A percentile compares a stretch with the other conserved stretches of the same genome.
phyloP scores from a whole-genome alignment of 345 rosid species.

The Crucihimalaya himalaica region DNA sequence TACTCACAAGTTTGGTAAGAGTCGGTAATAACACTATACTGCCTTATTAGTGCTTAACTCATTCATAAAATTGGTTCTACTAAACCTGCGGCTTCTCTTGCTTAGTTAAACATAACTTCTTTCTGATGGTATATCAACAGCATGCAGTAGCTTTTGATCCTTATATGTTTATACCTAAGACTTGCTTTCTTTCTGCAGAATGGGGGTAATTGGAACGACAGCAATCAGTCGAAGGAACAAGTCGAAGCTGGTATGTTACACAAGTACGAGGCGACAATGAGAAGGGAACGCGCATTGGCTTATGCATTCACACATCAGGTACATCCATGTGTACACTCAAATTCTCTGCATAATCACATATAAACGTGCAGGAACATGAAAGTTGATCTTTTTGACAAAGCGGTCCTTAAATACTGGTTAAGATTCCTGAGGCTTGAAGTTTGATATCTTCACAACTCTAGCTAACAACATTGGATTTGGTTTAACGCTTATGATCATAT shows the following conservation, averaged over 20 bases:
- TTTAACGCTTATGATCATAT: conserved; percentile 11
- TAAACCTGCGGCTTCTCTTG: background rate
- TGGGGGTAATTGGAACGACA: conserved; percentile 84
- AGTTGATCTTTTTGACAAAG: background rate
- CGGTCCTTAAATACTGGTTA: background rate
- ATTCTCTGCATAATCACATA: background rate
- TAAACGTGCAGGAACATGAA: conserved; percentile 1
- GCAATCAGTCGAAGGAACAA: conserved; percentile 84
- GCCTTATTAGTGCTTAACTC: background rate
- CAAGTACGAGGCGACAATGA: conserved; percentile 84
- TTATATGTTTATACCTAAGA: background rate
- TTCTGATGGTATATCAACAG: background rate
- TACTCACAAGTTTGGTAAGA: background rate
- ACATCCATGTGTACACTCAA: background rate
- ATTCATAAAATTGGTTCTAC: background rate
- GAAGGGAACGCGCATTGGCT: conserved; percentile 91
- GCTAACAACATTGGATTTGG: background rate
- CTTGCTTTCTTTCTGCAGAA: conserved; percentile 47
- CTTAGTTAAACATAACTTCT: background rate
- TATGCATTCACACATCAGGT: conserved; percentile 95
- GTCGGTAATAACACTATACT: background rate
- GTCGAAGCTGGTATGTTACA: conserved; percentile 66
- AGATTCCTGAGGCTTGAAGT: background rate
- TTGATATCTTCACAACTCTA: conserved; percentile 10
- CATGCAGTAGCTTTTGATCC: background rate